Evolutionary conservation across 768 basidiomycete species (phyloP), one percentile per base, ranked within the genome.

Genomic region (Candolleomyces efflorescens): DNA sequence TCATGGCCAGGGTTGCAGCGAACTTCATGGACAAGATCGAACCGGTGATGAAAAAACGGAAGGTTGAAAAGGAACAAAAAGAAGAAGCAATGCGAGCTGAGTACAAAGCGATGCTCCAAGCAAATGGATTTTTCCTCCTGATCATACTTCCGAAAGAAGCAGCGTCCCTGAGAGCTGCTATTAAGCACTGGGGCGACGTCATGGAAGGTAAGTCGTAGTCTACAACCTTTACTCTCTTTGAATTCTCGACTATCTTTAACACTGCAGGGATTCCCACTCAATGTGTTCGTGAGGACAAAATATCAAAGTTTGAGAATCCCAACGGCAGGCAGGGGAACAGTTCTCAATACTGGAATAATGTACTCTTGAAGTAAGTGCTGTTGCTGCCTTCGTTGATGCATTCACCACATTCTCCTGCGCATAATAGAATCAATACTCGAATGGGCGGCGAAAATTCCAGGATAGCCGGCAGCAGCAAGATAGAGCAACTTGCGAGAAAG

Each of bases 131-230:
- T 26, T 60, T 69, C 49, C 49, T 85, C 17, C 65, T 87, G 0
- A 36, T 87, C 0, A 69, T 88, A 4, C 73, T 85, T 15, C 82
- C 84, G 0, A 60, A 68, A 1, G 70, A 72, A 15, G 83, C 81
- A 0, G 75, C 74, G 0, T 76, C 75, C 0, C 68, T 81, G 0
- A 67, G 81, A 15, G 68, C 69, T 1, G 54, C 63, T 0, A 73
- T 86, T n/a, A 87, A 87, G 59, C 73, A 73, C 20, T 82, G 77
- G 73, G 82, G 84, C 0, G 84, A 86, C 63, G 67, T 71, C 11
- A 1, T 32, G 12, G 18, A 9, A 47, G 17, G 41, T 17, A 20
- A 43, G 59, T 26, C 69, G 71, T 62, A 15, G 46, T 41, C 26
- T 37, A 10, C 37, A 1, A 39, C 7, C 20, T 41, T 15, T 2